Conservation (phyloP, 164 flowering plant genomes). For the Aristolochia fimbriata region DNA sequence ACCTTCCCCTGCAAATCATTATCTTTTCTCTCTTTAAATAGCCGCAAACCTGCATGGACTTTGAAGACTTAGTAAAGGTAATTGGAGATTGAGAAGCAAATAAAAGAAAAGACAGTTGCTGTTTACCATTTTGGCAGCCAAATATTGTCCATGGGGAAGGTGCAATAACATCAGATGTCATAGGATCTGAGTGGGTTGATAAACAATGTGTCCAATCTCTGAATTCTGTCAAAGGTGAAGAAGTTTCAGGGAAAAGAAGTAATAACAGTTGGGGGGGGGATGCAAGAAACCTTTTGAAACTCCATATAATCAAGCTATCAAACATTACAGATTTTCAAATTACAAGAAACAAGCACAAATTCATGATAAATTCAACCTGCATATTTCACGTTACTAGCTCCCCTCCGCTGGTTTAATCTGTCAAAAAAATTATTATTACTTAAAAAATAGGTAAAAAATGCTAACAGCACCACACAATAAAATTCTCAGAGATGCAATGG, state of each 20-base stretch:
- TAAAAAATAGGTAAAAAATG: not conserved
- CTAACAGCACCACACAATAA: not conserved
- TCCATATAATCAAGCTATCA: not conserved
- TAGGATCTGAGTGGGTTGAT: conserved; percentile 35
- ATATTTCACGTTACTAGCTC: conserved; percentile 21
- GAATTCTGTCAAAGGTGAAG: not conserved
- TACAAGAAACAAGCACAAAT: not conserved
- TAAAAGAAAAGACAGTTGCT: not conserved
- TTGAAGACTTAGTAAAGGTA: conserved; percentile 1
- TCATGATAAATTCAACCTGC: conserved; percentile 8
- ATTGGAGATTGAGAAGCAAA: conserved; percentile 4
- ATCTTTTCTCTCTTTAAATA: conserved; percentile 87
- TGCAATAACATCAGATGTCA: conserved; percentile 71
- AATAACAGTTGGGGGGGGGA: not conserved
- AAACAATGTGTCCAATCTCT: conserved; percentile 58
- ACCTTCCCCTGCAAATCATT: conserved; percentile 38
- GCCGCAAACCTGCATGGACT: conserved; percentile 52
- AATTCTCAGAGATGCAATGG: too few species aligned
- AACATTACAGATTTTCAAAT: too few species aligned
- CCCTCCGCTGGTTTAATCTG: conserved; percentile 41
- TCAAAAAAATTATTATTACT: conserved; percentile 1
- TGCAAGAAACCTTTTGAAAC: not conserved
- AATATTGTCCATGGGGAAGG: conserved; percentile 92
- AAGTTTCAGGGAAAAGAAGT: not conserved
- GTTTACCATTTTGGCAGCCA: conserved; percentile 81